Base-by-base conservation (phyloP, 202 grass and related monocot species). In the Panicum hallii region DNA sequence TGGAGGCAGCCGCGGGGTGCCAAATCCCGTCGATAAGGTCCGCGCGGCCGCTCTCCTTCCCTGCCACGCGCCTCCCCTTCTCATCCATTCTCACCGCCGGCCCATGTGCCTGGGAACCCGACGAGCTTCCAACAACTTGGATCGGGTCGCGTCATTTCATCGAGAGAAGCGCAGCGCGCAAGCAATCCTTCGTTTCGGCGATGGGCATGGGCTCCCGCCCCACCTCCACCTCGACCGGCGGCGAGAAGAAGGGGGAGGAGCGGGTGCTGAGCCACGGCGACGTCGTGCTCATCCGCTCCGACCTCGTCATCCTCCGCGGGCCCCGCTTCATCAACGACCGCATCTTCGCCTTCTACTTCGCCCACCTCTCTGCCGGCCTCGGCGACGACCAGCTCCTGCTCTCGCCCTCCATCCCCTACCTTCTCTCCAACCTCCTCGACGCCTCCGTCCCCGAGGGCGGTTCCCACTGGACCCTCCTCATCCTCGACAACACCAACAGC, bases 401-500 rank as follows among this genome's bases (percentile, higher is more conserved):
- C 26, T 83, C 91, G 9, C 93, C 95, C 4, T 89, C 91, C 64
- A 81, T 98, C 74, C 73, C 95, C 85, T 98, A 87, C 72, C 90
- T 94, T 75, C 84, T 98, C 50, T 67, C 93, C 81, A 91, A 95
- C 73, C 90, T 84, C 76, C 87, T 89, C 23, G 91, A 98, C 64
- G 90, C 81, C 55, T 73, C 79, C 48, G 5, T 83, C 38, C 55
- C 95, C 5, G 92, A 98, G 34, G 90, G 95, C 17, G 94, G 94
- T 20, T 87, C 88, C 36, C 95, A 97, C 82, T 97, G 95, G 95
- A 93, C 87, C 79, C 90, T 97, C 72, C 89, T 97, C 72, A 73
- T 94, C 62, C 87, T 89, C 62, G 54, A 89, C 58, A 34, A 73
- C 54, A 20, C 71, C 43, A 6, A 22, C 46, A 15, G 4, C 63